Evolutionary conservation across 345 rosid genomes (phyloP), one percentile per base, ranked within the genome.

Genomic region (Acer yangbiense): DNA sequence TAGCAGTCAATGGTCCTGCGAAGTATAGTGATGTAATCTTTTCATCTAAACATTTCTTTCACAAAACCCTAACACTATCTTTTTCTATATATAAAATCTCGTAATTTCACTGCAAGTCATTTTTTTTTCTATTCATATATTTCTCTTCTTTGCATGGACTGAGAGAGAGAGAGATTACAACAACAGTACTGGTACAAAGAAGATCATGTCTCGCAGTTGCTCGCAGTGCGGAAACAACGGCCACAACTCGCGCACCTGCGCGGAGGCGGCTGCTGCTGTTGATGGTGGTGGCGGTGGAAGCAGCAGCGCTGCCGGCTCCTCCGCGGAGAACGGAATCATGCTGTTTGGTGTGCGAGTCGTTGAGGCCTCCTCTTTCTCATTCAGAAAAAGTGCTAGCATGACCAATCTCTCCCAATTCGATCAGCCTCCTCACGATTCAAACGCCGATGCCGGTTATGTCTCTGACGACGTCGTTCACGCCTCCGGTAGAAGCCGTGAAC

Each of bases 401-500:
- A 85, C 78, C 65, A 92, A 92, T 80, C 88, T 90, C 13, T 87
- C 90, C 55, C 91, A 90, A 39, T 89, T 84, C 63, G 93, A 90
- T 63, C 92, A 84, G 48, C 72, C 80, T 74, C 91, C 79, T 73
- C 90, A 82, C 6, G 93, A 90, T 27, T 70, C 87, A 1, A 88
- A 75, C 76, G 80, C 85, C 1, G 93, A 88, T 32, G 86, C 85
- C 21, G 94, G 93, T 6, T 92, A 92, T 55, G 94, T 84, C 72
- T 92, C 97, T 1, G 97, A 90, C 74, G 94, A 90, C 71, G 91
- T 92, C 73, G 85, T 90, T 62, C 97, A 92, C 78, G 88, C 94
- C 58, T 85, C 90, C 52, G 97, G 72, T 9, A 74, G 89, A 48
- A 84, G 81, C 78, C 90, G 94, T 74, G 94, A 90, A 66, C 93